phyloP scores from a whole-genome alignment of 2,329 filamentous ascomycete genomes.

The Trichophyton equinum region DNA sequence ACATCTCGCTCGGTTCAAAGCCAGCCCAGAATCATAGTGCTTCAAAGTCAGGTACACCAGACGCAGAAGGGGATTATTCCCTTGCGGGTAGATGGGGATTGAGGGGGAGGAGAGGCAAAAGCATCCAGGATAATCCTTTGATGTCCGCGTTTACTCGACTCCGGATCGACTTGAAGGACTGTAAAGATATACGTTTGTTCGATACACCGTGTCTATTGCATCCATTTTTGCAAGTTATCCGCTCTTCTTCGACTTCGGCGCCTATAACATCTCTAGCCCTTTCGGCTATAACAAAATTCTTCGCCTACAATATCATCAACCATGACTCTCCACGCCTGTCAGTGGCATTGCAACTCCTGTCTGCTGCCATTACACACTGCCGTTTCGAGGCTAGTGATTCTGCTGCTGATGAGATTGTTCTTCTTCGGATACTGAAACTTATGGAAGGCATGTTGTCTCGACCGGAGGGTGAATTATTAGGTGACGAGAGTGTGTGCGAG shows the following conservation, averaged over 20 bases:
- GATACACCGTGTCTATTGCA: slow-evolving; percentile 81
- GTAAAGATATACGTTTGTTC: slow-evolving; percentile 80
- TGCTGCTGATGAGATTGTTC: slow-evolving; percentile 85
- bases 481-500: slow-evolving; percentile 94
- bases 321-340: slow-evolving; percentile 74
- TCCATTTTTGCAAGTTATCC: slow-evolving; percentile 91
- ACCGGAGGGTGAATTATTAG: slow-evolving; percentile 81
- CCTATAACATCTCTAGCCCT: slow-evolving; percentile 91
- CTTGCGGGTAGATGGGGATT: slow-evolving; percentile 82
- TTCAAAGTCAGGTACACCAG: slow-evolving; percentile 15
- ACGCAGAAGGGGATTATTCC: slow-evolving; percentile 24
- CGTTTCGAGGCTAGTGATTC: slow-evolving; percentile 95
- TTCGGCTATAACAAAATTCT: slow-evolving; percentile 88
- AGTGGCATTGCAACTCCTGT: slow-evolving; percentile 86
- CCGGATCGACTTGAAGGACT: slow-evolving; percentile 71
- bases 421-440: slow-evolving; percentile 84
- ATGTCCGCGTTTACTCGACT: slow-evolving; percentile 90
- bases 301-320: slow-evolving; percentile 85
- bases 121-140: slow-evolving; percentile 91
- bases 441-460: slow-evolving; percentile 99
- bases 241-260: slow-evolving; percentile 88
- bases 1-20: slow-evolving; percentile 14
- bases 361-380: slow-evolving; percentile 91
- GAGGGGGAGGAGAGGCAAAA: slow-evolving; percentile 88
- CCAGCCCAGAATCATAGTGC: slow-evolving; percentile 14